Conservation (phyloP, 2,329 filamentous ascomycete species). For the Neonectria coccinea region DNA sequence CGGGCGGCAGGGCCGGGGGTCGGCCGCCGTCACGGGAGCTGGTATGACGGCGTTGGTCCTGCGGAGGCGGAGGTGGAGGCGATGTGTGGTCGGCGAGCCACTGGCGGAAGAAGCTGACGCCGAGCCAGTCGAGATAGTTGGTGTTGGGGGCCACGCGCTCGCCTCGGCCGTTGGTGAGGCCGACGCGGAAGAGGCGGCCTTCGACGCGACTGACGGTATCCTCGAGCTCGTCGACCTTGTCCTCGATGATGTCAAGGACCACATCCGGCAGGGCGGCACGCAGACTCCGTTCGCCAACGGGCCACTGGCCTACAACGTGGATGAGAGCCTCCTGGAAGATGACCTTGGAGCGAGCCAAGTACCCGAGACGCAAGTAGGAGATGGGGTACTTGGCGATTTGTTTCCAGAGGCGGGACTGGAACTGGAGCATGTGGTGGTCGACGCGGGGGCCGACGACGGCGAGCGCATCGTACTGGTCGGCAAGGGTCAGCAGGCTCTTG, state of each 20-base stretch:
- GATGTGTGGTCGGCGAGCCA: conserved; percentile 94
- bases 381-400: conserved; percentile 97
- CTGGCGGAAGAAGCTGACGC: conserved; percentile 86
- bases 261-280: conserved; percentile 77
- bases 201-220: conserved; percentile 85
- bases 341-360: conserved; percentile 83
- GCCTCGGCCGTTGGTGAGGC: conserved; percentile 80
- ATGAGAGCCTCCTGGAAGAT: conserved; percentile 90
- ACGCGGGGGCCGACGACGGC: conserved; percentile 88
- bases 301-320: conserved; percentile 96
- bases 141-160: conserved; percentile 85
- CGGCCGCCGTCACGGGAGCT: conserved; percentile 47
- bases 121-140: conserved; percentile 90
- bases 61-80: conserved; percentile 60
- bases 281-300: conserved; percentile 80
- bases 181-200: conserved; percentile 83
- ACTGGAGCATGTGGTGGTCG: conserved; percentile 93
- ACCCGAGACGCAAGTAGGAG: conserved; percentile 90
- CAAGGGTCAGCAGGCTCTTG: conserved; percentile 87
- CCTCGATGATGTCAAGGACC: conserved; percentile 90
- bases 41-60: conserved; percentile 46
- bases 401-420: conserved; percentile 91
- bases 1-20: conserved; percentile 51
- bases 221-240: conserved; percentile 92
- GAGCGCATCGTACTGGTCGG: conserved; percentile 95